These are phyloP conservation scores for Passalora sequoiae DNA, from an alignment of 2,329 filamentous ascomycete genomes.

Conservation along the genomic window DNA sequence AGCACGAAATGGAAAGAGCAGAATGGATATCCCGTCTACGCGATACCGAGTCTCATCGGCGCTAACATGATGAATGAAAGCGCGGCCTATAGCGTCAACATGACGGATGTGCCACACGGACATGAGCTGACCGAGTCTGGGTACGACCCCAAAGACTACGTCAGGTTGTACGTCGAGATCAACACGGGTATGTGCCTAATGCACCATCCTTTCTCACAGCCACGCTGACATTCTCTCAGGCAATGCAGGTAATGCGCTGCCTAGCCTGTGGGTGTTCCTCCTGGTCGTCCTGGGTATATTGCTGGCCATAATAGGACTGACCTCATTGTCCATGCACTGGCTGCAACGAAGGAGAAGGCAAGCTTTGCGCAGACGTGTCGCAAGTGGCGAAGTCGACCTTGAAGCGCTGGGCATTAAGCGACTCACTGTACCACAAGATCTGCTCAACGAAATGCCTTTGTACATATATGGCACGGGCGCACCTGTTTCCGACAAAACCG, in stretches of 20 bases:
- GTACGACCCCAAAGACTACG: slow-evolving; percentile 40
- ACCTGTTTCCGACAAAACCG: slow-evolving; percentile 4
- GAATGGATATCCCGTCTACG: slow-evolving; percentile 78
- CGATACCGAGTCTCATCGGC: slow-evolving; percentile 65
- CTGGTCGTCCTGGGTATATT: slow-evolving; percentile 66
- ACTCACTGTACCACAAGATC: slow-evolving; percentile 65
- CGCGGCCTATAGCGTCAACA: slow-evolving; percentile 69
- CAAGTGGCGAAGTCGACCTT: slow-evolving; percentile 74
- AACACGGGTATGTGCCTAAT: slow-evolving; percentile 37
- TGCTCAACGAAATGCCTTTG: slow-evolving; percentile 69
- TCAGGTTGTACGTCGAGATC: slow-evolving; percentile 50
- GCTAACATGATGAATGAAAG: slow-evolving; percentile 64
- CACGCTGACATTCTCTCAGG: slow-evolving; percentile 10
- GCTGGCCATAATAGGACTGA: slow-evolving; percentile 60
- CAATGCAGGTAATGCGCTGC: slow-evolving; percentile 41
- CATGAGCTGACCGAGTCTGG: slow-evolving; percentile 33
- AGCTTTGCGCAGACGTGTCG: slow-evolving; percentile 63
- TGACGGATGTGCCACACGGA: slow-evolving; percentile 48
- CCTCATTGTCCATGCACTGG: slow-evolving; percentile 69
- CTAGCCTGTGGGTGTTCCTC: slow-evolving; percentile 76
- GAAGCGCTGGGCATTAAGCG: slow-evolving; percentile 81
- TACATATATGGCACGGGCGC: slow-evolving; percentile 58
- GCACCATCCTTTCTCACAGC: not conserved
- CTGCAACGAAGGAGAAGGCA: slow-evolving; percentile 67
- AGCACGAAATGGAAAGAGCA: slow-evolving; percentile 63